These are phyloP conservation scores for Xerocomellus dryophilus DNA, from an alignment of 768 basidiomycete species.

Conservation along the genomic window DNA sequence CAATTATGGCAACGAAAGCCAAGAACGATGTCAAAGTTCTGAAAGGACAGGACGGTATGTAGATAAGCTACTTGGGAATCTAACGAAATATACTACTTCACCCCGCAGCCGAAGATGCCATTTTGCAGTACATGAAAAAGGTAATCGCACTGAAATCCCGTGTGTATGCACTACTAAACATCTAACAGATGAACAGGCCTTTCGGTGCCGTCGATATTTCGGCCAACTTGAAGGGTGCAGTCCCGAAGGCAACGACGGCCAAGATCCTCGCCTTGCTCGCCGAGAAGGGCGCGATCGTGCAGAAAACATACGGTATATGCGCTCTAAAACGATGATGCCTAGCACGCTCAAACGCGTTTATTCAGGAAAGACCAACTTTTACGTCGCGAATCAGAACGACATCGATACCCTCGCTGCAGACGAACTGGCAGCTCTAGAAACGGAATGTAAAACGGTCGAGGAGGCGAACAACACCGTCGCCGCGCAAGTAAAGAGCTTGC, in stretches of 20 bases:
- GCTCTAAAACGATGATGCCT: background rate
- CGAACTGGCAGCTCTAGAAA: constrained; percentile 57
- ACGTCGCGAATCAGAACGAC: constrained; percentile 78
- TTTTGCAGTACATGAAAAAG: constrained; percentile 76
- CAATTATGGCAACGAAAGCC: constrained; percentile 43
- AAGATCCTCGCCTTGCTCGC: constrained; percentile 80
- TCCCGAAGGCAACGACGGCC: constrained; percentile 79
- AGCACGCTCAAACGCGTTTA: background rate
- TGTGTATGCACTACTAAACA: constrained; percentile 6
- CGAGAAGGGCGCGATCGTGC: constrained; percentile 79
- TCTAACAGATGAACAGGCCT: constrained; percentile 81
- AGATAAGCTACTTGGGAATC: background rate
- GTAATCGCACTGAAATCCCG: constrained; percentile 33
- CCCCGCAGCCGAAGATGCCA: constrained; percentile 64
- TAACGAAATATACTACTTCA: background rate
- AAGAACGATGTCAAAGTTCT: constrained; percentile 58
- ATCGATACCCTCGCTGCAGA: constrained; percentile 63
- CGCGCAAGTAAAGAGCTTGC: constrained; percentile 48
- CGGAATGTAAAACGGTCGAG: constrained; percentile 52
- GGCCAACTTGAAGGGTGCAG: constrained; percentile 86
- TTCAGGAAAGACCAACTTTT: constrained; percentile 81
- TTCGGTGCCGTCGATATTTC: constrained; percentile 90
- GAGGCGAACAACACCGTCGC: constrained; percentile 57
- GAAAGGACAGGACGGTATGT: constrained; percentile 71
- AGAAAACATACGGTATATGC: constrained; percentile 74